Evolutionary conservation across 495 filamentous ascomycete genomes (phyloP).

Genomic region (Trichoderma gamsii): DNA sequence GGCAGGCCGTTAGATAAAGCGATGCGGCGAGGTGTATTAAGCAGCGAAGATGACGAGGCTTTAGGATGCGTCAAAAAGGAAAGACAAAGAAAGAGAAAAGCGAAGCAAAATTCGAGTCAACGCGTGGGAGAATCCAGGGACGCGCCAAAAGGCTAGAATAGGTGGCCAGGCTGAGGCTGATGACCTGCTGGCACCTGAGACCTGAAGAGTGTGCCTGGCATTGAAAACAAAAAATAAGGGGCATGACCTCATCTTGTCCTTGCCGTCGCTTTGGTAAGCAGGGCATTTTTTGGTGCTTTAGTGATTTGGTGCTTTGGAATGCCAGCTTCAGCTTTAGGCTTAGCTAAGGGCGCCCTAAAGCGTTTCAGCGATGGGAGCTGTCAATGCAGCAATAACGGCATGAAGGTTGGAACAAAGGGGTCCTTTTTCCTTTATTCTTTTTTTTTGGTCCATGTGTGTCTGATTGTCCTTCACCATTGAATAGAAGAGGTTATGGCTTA

Average conservation of each 20-base stretch:
- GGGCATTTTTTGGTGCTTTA: too few species aligned
- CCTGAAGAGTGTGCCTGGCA: background rate
- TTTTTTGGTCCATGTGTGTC: too few species aligned
- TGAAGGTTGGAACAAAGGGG: too few species aligned
- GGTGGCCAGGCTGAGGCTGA: slow-evolving; percentile 10
- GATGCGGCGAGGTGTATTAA: background rate
- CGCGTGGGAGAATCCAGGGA: background rate
- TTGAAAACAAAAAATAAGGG: background rate
- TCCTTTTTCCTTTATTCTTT: background rate
- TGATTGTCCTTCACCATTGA: too few species aligned
- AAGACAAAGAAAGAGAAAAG: background rate
- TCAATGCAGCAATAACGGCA: background rate
- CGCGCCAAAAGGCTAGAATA: slow-evolving; percentile 4
- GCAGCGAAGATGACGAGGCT: background rate
- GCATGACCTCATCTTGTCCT: slow-evolving; percentile 1
- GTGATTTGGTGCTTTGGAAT: background rate
- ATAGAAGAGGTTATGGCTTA: too few species aligned
- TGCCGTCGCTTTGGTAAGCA: background rate
- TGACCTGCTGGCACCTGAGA: slow-evolving; percentile 6
- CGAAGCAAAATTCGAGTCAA: background rate
- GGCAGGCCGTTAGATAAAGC: background rate
- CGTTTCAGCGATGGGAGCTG: background rate
- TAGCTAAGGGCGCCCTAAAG: background rate
- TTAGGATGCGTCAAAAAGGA: background rate
- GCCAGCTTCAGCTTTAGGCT: background rate